Percentiles rank a stretch among this genome's conserved stretches.
phyloP scores from a whole-genome alignment of 2,329 filamentous ascomycete species.

The Colletotrichum sp. region DNA sequence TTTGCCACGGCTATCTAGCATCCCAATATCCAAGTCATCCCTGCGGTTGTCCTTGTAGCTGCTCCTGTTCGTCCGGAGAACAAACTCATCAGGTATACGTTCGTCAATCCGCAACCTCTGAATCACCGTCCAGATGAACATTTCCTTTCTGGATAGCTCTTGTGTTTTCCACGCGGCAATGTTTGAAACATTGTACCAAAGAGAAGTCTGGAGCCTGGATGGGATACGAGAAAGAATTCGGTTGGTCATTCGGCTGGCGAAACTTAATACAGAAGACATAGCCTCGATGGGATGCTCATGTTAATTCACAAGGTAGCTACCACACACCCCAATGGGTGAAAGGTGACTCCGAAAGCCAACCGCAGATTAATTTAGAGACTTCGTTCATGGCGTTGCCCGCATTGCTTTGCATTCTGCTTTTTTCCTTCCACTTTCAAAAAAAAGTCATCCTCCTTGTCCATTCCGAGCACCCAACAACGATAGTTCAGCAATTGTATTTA shows the following conservation, averaged over 20 bases:
- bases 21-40: too few relatives aligned
- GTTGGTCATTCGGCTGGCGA: neutral
- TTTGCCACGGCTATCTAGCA: too few relatives aligned
- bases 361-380: neutral
- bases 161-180: neutral
- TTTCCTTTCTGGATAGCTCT: neutral
- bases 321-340: neutral
- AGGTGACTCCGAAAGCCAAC: neutral
- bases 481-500: accelerated
- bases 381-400: too few relatives aligned
- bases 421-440: neutral
- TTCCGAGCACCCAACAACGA: neutral
- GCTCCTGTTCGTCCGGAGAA: too few relatives aligned
- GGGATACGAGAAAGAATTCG: neutral
- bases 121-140: too few relatives aligned
- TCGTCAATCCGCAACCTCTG: too few relatives aligned
- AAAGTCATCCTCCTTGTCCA: neutral
- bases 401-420: neutral
- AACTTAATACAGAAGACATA: neutral
- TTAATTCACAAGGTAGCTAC: neutral
- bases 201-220: too few relatives aligned
- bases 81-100: too few relatives aligned
- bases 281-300: neutral
- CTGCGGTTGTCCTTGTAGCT: too few relatives aligned
- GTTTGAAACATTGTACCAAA: too few relatives aligned